Evolutionary conservation across 2,329 filamentous ascomycete species (phyloP).

Genomic region (Trichoderma lentiforme): DNA sequence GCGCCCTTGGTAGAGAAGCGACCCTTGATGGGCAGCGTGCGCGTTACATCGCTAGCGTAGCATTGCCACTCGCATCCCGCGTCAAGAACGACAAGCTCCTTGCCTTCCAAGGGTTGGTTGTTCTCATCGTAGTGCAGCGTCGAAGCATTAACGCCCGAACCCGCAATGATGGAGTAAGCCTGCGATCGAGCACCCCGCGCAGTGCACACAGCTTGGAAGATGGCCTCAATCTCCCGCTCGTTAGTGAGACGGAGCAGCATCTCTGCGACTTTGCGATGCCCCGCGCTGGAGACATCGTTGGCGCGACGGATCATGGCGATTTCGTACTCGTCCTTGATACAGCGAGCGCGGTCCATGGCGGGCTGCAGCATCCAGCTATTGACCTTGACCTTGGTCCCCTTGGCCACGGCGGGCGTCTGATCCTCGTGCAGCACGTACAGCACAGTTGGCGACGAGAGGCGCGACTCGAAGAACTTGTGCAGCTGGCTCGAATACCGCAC

Average conservation of each 20-base stretch:
- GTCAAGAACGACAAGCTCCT: slow-evolving; percentile 77
- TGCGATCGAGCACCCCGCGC: slow-evolving; percentile 70
- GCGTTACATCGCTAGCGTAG: slow-evolving; percentile 88
- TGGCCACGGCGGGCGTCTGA: slow-evolving; percentile 32
- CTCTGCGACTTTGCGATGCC: slow-evolving; percentile 70
- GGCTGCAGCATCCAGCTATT: slow-evolving; percentile 55
- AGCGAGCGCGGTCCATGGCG: slow-evolving; percentile 76
- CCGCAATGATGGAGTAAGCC: slow-evolving; percentile 87
- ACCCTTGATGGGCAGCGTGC: slow-evolving; percentile 77
- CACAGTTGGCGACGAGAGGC: slow-evolving; percentile 38
- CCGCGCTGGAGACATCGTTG: slow-evolving; percentile 73
- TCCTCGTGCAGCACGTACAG: slow-evolving; percentile 47
- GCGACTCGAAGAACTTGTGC: slow-evolving; percentile 39
- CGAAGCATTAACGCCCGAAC: slow-evolving; percentile 75
- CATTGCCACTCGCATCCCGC: slow-evolving; percentile 81
- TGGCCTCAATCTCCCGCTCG: slow-evolving; percentile 79
- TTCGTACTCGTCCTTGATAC: slow-evolving; percentile 84
- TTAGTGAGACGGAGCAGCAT: slow-evolving; percentile 62
- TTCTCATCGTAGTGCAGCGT: slow-evolving; percentile 87
- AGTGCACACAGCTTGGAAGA: slow-evolving; percentile 71
- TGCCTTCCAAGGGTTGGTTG: slow-evolving; percentile 64
- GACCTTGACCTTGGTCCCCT: slow-evolving; percentile 29
- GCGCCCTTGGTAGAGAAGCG: slow-evolving; percentile 64
- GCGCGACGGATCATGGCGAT: slow-evolving; percentile 77
- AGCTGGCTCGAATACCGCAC: slow-evolving; percentile 61